phyloP scores from a whole-genome alignment of 1,284 basidiomycete genomes.

The Ganoderma lingzhi region DNA sequence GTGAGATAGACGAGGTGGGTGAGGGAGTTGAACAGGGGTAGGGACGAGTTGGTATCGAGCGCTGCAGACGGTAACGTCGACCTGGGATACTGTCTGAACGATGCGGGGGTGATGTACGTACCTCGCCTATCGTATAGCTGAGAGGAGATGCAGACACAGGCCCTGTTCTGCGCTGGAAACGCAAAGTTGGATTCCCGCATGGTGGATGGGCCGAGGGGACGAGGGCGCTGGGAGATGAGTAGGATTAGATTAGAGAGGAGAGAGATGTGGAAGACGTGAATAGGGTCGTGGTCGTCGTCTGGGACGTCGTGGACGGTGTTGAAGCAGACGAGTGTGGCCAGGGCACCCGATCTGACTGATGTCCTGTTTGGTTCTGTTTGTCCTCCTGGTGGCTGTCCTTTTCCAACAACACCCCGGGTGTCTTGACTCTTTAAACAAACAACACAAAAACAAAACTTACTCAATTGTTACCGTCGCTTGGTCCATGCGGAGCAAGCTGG shows the following conservation, averaged over 20 bases:
- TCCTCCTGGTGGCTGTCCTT: slow-evolving; percentile 31
- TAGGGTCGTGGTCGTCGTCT: slow-evolving; percentile 25
- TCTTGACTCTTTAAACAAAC: too few species aligned
- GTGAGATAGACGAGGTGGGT: slow-evolving; percentile 98
- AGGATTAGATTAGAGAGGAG: neutral
- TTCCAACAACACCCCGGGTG: neutral
- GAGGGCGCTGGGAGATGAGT: slow-evolving; percentile 6
- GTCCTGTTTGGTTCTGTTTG: slow-evolving; percentile 44
- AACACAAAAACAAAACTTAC: neutral
- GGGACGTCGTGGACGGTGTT: slow-evolving; percentile 32
- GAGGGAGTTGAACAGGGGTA: slow-evolving; percentile 96
- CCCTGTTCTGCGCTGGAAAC: slow-evolving; percentile 95
- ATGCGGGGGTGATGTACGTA: slow-evolving; percentile 44
- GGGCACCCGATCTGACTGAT: slow-evolving; percentile 42
- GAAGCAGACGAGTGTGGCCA: slow-evolving; percentile 33
- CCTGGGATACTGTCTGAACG: slow-evolving; percentile 20
- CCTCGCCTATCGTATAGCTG: slow-evolving; percentile 97
- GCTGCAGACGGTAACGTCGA: slow-evolving; percentile 57
- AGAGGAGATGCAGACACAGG: slow-evolving; percentile 93
- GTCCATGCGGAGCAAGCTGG: neutral
- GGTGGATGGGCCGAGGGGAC: slow-evolving; percentile 10
- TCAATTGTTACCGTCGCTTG: neutral
- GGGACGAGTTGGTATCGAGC: slow-evolving; percentile 89
- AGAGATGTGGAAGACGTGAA: slow-evolving; percentile 12
- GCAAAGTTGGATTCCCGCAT: slow-evolving; percentile 99